Conservation (phyloP, 2,329 filamentous ascomycete genomes). For the Chalaropsis ovoidea region DNA sequence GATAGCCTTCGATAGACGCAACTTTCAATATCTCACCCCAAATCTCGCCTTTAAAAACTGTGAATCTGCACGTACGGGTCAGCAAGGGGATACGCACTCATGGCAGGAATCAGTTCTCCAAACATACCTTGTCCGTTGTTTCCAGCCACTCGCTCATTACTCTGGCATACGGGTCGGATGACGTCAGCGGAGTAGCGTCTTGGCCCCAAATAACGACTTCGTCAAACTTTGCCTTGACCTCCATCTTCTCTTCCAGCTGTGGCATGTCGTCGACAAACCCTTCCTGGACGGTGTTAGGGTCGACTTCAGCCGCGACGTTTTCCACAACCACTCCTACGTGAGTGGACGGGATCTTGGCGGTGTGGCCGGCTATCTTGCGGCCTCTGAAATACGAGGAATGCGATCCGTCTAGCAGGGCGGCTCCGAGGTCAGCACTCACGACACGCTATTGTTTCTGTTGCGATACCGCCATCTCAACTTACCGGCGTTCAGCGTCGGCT, state of each 20-base stretch:
- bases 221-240: conserved; percentile 59
- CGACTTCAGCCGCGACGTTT: conserved; percentile 34
- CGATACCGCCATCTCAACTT: neutral
- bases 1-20: neutral
- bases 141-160: conserved; percentile 71
- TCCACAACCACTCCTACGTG: conserved; percentile 57
- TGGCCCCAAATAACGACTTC: conserved; percentile 77
- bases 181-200: conserved; percentile 47
- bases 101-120: too few relatives aligned
- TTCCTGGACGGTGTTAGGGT: neutral
- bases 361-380: conserved; percentile 61
- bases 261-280: conserved; percentile 34
- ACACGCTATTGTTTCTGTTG: too few relatives aligned
- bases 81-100: too few relatives aligned
- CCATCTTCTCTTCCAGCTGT: conserved; percentile 46
- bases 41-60: neutral
- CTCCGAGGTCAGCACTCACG: neutral
- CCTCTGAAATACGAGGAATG: conserved; percentile 64
- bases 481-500: conserved; percentile 34
- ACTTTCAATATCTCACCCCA: neutral
- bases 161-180: conserved; percentile 61
- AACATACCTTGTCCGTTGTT: conserved; percentile 54
- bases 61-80: neutral
- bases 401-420: conserved; percentile 37
- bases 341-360: conserved; percentile 55